Percentiles rank a stretch among this genome's conserved stretches.
Evolutionary conservation across 116 monocot species (phyloP).

Genomic region (Zostera marina): DNA sequence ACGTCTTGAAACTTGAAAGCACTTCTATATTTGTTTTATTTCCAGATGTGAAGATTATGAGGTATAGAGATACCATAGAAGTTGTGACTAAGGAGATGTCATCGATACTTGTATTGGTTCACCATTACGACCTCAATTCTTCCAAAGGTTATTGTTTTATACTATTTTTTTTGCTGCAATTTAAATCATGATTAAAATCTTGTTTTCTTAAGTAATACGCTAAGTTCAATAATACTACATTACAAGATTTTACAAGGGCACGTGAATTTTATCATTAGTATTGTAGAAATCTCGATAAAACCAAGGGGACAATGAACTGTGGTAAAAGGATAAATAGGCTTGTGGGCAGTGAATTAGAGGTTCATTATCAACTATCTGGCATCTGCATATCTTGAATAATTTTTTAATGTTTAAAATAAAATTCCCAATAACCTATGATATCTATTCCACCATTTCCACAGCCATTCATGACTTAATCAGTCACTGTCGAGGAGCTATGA

Average conservation of each 20-base stretch:
- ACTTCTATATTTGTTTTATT: not conserved
- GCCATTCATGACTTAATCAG: conserved; percentile 11
- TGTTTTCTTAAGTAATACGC: too few species aligned
- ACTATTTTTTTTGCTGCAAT: too few species aligned
- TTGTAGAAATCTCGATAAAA: too few species aligned
- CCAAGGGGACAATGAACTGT: too few species aligned
- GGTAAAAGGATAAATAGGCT: too few species aligned
- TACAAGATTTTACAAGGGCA: too few species aligned
- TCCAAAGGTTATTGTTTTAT: conserved; percentile 15
- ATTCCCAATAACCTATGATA: not conserved
- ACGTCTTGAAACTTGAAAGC: not conserved
- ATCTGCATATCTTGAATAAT: too few species aligned
- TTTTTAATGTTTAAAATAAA: not conserved
- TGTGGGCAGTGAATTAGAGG: too few species aligned
- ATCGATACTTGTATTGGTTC: conserved; percentile 21
- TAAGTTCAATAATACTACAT: too few species aligned
- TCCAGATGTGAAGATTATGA: conserved; percentile 41
- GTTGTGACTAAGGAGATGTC: conserved; percentile 30
- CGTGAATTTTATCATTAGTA: too few species aligned
- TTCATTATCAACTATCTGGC: too few species aligned
- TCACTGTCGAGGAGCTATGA: conserved; percentile 12
- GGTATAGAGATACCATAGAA: conserved; percentile 27
- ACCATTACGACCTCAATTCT: conserved; percentile 9
- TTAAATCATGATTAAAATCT: too few species aligned
- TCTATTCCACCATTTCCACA: not conserved